Base-by-base conservation (phyloP, 305 asterid species). In the Fraxinus albicans region DNA sequence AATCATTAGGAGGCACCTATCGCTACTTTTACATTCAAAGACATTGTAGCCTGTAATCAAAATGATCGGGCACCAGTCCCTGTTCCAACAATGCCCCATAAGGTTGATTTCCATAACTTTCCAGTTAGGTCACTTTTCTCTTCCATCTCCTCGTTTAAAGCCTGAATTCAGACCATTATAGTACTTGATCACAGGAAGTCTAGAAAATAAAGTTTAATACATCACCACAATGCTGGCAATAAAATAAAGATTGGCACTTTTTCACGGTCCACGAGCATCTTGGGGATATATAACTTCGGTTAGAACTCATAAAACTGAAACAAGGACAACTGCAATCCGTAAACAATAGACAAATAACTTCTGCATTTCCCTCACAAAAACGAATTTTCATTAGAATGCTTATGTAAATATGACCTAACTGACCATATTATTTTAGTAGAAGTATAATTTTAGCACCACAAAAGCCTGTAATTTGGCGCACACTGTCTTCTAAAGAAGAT, bases 261-360 rank as follows among this genome's bases (percentile, higher is more conserved):
- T 92, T 86, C 98, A 91, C 74, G 94, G 90, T 78, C 99, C 99
- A 9, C 42, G 73, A 77, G 92, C 70, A 84, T 94, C 94, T 90
- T 93, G 98, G 65, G 98, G 91, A 89, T 90, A 94, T 44, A 94
- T 67, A 53, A 96, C 91, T 87, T 94, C 93, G 86, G 98, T 96
- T 34, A 92, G 75, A 58, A 94, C 86, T 79, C 99, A 90, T 72
- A 96, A 88, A 67, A 86, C 80, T 27, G 98, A 94, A 55, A 92
- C 98, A 53, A 96, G 93, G 84, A 93, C 97, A 27, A 96, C 98
- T 93, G 93, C 85, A 83, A 25, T 55, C 12, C 35, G 69, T 81
- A 25, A 77, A 44, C 29, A 69, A 50, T 65, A 42, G 25, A 74
- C 65, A 7, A 76, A 40, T 19, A 40, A 76, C 29, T 8, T 38